Evolutionary conservation across 495 filamentous ascomycete genomes (phyloP), one percentile per base, ranked within the genome.

Genomic region (Pyrenula massariospora): DNA sequence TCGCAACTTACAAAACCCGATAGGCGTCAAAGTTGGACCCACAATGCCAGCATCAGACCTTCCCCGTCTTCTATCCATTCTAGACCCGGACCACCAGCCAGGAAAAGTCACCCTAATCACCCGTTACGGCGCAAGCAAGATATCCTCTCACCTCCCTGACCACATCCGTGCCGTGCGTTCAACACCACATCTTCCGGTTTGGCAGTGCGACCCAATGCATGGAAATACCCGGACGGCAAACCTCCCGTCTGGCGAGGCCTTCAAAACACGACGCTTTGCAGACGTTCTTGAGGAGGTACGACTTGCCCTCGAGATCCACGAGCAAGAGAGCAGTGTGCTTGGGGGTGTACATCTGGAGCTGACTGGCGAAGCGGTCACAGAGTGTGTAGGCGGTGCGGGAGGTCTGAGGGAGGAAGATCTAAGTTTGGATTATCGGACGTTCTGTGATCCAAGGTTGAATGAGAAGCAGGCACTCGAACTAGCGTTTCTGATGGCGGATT

Each of bases 171-270:
- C 88, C 50, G 93, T 98, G 20, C 83, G 91, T 63, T 59, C 59
- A 5, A 87, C 86, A 55, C 78, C 78, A 1, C 84, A 92, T 66
- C 65, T 81, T 21, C 90, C 95, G 12, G 89, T 98, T 59, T 98
- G 93, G 93, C 89, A 96, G 69, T 95, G 90, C 70, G 93, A 98
- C 70, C 93, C 93, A 11, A 97, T 97, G 94, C 93, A 98, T 73
- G 93, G 93, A 57, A 85, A 78, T 55, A 76, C 73, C 5, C 72
- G 72, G 57, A 61, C n/a, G 8, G 50, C 50, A 10, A 24, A 8
- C 76, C 78, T 23, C 25, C 73, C 83, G 0, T 74, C 78, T 0
- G 73, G 76, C 8, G 24, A 55, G 12, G 84, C 84, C 10, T 78
- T 95, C 66, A 98, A 98, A 75, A 98, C 93, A 2, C 79, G 94